Base-by-base conservation (phyloP, 495 filamentous ascomycete species). In the Xylaria telfairii region DNA sequence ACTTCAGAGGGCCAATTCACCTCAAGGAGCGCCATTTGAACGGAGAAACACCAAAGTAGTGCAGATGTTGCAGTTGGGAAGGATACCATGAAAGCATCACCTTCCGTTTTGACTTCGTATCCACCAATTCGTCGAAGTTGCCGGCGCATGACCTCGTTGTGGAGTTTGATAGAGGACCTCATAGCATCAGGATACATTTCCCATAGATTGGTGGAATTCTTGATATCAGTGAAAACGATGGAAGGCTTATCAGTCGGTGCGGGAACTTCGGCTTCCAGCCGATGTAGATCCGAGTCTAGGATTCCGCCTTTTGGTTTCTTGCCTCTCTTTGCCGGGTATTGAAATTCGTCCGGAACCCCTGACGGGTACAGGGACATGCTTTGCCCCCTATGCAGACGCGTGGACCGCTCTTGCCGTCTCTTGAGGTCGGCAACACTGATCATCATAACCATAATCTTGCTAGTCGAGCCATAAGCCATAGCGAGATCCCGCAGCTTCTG, bases 41-140 rank as follows among this genome's bases (percentile, higher is more conserved):
- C 95, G 65, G 94, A 92, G 81, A 99, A 98, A 71, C 91, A 95
- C 96, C 96, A 99, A 28, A 98, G 85, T 47, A 99, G 83, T 6
- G 96, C 95, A 10, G 94, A 93, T 0, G 96, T 98, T 2, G 94
- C 93, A 1, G 96, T 98, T 4, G 93, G 92, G 81, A 99, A 99
- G 41, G 94, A 96, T 19, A 99, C 96, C 94, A 99, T 98, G 79
- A 99, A 99, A 46, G 96, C 96, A 81, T 99, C 96, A 71, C 96
- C 96, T 92, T 99, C 96, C 0, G 96, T 98, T 85, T 99, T 99
- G 78, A 99, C 94, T 81, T 99, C 96, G 76, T 98, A 99, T 0
- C 96, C 96, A 76, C 96, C 96, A 68, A 98, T 95, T 64, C 95
- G 91, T 42, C 95, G 90, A 65, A 99, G 86, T 74, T 98, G 95